phyloP scores from a whole-genome alignment of 305 asterid genomes.

The Stenogyne calaminthoides region DNA sequence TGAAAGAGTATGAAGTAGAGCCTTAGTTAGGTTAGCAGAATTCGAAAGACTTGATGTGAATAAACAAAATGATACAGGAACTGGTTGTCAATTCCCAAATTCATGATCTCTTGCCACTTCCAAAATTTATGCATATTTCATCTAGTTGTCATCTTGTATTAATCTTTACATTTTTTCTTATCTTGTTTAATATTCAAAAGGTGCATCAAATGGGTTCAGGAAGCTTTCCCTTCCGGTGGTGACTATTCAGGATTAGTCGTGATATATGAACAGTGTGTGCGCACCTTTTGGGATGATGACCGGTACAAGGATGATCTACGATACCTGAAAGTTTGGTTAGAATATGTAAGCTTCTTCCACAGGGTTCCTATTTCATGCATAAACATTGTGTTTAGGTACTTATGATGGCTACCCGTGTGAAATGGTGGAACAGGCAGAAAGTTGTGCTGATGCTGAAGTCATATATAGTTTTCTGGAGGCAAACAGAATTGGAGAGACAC shows the following conservation, averaged over 20 bases:
- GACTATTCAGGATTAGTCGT: conserved; percentile 82
- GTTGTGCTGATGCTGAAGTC: conserved; percentile 85
- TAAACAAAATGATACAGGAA: conserved; percentile 7
- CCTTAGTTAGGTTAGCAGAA: neutral
- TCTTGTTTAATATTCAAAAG: conserved; percentile 36
- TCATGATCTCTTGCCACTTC: neutral
- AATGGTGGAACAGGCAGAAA: conserved; percentile 69
- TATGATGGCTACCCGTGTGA: conserved; percentile 21
- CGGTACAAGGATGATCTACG: conserved; percentile 90
- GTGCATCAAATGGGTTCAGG: conserved; percentile 98
- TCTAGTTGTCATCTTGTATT: neutral
- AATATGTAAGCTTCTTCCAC: conserved; percentile 61
- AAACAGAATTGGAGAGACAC: conserved; percentile 69
- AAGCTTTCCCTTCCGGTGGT: conserved; percentile 92
- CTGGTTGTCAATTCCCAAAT: neutral
- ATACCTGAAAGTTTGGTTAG: conserved; percentile 89
- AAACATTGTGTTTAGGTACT: conserved; percentile 3
- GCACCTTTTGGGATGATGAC: conserved; percentile 81
- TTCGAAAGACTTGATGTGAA: conserved; percentile 19
- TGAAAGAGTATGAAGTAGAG: neutral
- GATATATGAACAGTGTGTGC: conserved; percentile 90
- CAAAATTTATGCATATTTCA: neutral
- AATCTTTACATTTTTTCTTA: neutral
- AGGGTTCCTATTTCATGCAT: conserved; percentile 8
- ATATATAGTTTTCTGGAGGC: conserved; percentile 74